Base-by-base conservation (phyloP, 23 red algal genomes). In the Cyanidiococcus yangmingshanensis region DNA sequence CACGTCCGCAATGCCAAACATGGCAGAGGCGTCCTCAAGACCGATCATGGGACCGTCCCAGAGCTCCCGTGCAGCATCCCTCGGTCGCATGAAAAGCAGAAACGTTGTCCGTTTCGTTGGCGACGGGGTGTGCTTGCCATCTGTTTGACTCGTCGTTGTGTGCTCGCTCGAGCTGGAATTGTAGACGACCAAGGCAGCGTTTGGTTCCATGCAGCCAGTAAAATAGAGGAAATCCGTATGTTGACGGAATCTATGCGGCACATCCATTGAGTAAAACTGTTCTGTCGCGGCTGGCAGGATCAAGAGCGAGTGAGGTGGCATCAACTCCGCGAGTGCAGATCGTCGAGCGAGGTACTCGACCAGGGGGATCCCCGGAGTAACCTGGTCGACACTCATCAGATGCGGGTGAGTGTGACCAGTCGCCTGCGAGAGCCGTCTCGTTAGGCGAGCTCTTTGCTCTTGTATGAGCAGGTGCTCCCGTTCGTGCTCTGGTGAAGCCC, bases 41-140 rank as follows among this genome's bases (percentile, higher is more conserved):
- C 90, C 90, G 68, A 79, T 82, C 50, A 77, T 76, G 41, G 84
- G 82, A 38, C 90, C 90, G 37, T 95, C 90, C 90, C 90, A 95
- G 71, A 81, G 76, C 77, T 95, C 90, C 37, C 86, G 85, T 36
- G 54, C 57, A 63, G 50, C 67, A 75, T 88, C 84, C 24, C 85
- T 50, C 31, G 58, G 50, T 38, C 76, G 80, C 2, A 95, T 80
- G 68, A 85, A 85, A 34, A 95, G 79, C 50, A 68, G 75, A 34
- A 37, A 74, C 16, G 37, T 58, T 1, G 41, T 74, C 21, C 80
- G 63, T 7, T 3, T 2, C 27, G 63, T 30, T 16, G n/a, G 16
- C 15, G 50, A 16, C 7, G 7, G 3, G 16, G 63, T 12, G 3
- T 25, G 21, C 7, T 34, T 38, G 24, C 39, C 37, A 1, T 1